These are phyloP conservation scores for Colletotrichum gloeosporioides DNA, from an alignment of 2,329 filamentous ascomycete genomes.

Conservation along the genomic window DNA sequence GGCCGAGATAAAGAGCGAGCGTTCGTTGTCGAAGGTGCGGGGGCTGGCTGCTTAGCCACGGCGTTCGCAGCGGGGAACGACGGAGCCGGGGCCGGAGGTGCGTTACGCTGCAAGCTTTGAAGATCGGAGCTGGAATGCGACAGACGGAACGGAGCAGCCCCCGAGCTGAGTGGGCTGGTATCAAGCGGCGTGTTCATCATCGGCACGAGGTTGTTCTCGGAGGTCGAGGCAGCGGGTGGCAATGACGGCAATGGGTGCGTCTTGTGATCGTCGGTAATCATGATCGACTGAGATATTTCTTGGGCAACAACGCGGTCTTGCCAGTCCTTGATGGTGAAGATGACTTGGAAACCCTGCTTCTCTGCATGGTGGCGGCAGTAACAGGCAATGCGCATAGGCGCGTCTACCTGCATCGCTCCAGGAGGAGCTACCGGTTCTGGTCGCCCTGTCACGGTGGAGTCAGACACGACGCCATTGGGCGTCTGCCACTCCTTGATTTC, in stretches of 20 bases:
- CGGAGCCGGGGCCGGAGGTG: slow-evolving; percentile 30
- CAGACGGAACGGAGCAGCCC: slow-evolving; percentile 53
- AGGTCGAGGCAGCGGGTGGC: slow-evolving; percentile 12
- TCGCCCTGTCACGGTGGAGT: slow-evolving; percentile 46
- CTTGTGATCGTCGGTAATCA: slow-evolving; percentile 99
- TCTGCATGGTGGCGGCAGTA: slow-evolving; percentile 96
- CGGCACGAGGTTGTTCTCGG: slow-evolving; percentile 19
- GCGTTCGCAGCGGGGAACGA: slow-evolving; percentile 35
- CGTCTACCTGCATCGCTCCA: slow-evolving; percentile 77
- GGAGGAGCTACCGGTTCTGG: slow-evolving; percentile 49
- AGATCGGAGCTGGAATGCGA: slow-evolving; percentile 70
- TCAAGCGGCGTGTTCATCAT: slow-evolving; percentile 27
- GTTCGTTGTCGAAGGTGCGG: not conserved
- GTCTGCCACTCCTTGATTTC: slow-evolving; percentile 86
- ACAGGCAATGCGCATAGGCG: slow-evolving; percentile 95
- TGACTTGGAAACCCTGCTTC: slow-evolving; percentile 89
- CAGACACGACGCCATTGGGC: slow-evolving; percentile 33
- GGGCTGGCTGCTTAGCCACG: slow-evolving; percentile 27
- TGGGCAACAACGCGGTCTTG: slow-evolving; percentile 80
- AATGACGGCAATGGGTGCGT: slow-evolving; percentile 63
- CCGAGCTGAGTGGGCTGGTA: slow-evolving; percentile 34
- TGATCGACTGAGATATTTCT: slow-evolving; percentile 84
- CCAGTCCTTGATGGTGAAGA: slow-evolving; percentile 91
- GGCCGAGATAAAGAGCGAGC: slow-evolving; percentile 66
- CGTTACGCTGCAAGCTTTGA: slow-evolving; percentile 60